phyloP scores from a whole-genome alignment of 106 monocot genomes.

The Chionographis japonica region DNA sequence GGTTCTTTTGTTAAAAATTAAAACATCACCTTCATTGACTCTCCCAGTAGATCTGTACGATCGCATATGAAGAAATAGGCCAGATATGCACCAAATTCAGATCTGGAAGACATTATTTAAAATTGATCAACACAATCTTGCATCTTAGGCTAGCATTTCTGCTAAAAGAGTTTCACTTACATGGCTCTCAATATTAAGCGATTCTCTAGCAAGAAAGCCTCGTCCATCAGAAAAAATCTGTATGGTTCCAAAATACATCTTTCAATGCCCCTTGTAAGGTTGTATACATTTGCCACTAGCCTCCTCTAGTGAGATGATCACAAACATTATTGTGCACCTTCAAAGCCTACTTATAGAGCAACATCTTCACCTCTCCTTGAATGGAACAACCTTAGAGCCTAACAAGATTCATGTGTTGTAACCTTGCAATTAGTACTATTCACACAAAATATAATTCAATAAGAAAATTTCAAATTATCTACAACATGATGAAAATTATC shows the following conservation, averaged over 20 bases:
- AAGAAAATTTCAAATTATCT: too few relatives aligned
- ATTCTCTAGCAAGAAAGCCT: constrained; percentile 71
- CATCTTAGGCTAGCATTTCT: background rate
- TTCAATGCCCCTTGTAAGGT: too few relatives aligned
- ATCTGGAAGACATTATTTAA: constrained; percentile 45
- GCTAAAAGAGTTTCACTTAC: constrained; percentile 43
- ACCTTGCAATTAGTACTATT: too few relatives aligned
- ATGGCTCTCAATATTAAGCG: constrained; percentile 65
- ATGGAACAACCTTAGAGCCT: too few relatives aligned
- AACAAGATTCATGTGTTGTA: too few relatives aligned
- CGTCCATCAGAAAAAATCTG: constrained; percentile 81
- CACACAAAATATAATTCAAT: too few relatives aligned
- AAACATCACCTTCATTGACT: constrained; percentile 68
- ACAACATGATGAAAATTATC: too few relatives aligned
- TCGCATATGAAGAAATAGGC: constrained; percentile 87
- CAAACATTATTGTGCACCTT: too few relatives aligned
- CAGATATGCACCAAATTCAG: constrained; percentile 80
- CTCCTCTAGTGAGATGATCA: too few relatives aligned
- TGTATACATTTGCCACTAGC: too few relatives aligned
- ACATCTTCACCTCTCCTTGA: too few relatives aligned
- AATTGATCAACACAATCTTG: constrained; percentile 13
- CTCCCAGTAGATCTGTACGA: constrained; percentile 73
- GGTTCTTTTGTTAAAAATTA: background rate
- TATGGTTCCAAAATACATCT: constrained; percentile 11
- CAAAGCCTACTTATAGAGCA: too few relatives aligned